Base-by-base conservation (phyloP, 768 basidiomycete genomes). In the Mycena latifolia region DNA sequence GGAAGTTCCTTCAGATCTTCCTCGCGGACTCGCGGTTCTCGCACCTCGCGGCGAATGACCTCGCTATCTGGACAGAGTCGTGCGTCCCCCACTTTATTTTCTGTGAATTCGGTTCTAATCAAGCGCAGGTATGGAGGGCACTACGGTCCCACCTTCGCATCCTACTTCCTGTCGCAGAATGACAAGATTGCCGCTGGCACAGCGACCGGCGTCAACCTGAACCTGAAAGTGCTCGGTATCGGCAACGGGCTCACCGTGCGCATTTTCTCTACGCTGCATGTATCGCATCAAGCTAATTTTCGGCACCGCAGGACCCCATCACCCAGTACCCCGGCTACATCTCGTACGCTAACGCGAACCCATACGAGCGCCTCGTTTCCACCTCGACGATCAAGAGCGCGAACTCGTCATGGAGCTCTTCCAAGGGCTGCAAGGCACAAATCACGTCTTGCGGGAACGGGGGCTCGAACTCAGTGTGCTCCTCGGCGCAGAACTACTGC, bases 121-220 rank as follows among this genome's bases (percentile, higher is more conserved):
- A n/a, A n/a, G n/a, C n/a, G n/a, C n/a, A 89, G 89, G 35, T 91
- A 90, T 68, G 90, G 90, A 41, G 89, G 90, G 2, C 91, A 92
- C 70, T 91, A 90, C 73, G 90, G 87, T 3, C 90, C 90, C 0
- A 82, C 85, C 46, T 91, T 92, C 67, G 89, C 90, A 61, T 84
- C 87, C 70, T 84, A 88, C 65, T 87, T 91, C 81, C 77, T 89
- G 4, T 71, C 82, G 10, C 88, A 89, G 73, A 90, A 91, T 60
- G 77, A 82, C 29, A 86, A 82, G 20, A 89, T 91, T 55, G 79
- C 80, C 5, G 77, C 79, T 4, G 85, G 85, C 17, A 80, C 71
- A 0, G 66, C 86, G 6, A 69, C 74, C 11, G 89, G 88, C 2
- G 63, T 84, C 10, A 77, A 76, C 5, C 80, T 91, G 55, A 89